Percentiles rank a stretch among this genome's conserved stretches.
These are phyloP conservation scores for Rhizopogon rudus DNA, from an alignment of 768 basidiomycete genomes.

Conservation along the genomic window DNA sequence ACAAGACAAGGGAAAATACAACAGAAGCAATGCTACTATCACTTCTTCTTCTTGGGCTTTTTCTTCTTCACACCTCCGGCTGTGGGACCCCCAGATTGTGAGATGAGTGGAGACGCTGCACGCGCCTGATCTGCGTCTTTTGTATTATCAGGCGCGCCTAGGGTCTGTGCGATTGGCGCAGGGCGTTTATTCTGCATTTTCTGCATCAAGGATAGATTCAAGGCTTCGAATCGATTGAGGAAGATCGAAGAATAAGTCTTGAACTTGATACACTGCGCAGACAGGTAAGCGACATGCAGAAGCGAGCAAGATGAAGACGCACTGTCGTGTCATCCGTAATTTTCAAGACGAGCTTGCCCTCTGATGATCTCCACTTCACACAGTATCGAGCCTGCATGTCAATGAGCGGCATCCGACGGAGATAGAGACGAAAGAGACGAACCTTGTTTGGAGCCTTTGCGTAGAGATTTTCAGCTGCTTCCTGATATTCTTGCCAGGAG, in stretches of 20 bases:
- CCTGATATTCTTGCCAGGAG: slow-evolving; percentile 87
- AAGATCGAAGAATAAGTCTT: slow-evolving; percentile 93
- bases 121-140: slow-evolving; percentile 23
- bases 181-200: slow-evolving; percentile 73
- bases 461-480: slow-evolving; percentile 86
- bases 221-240: slow-evolving; percentile 92
- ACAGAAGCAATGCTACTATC: slow-evolving; percentile 17
- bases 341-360: slow-evolving; percentile 88
- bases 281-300: not conserved
- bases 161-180: slow-evolving; percentile 24
- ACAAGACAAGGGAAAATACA: not conserved
- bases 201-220: slow-evolving; percentile 82
- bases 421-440: slow-evolving; percentile 17
- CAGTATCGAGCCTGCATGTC: slow-evolving; percentile 73
- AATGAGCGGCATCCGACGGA: not conserved
- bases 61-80: slow-evolving; percentile 76
- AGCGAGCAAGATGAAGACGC: slow-evolving; percentile 26
- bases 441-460: slow-evolving; percentile 74
- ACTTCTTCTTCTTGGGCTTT: slow-evolving; percentile 77
- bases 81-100: slow-evolving; percentile 29
- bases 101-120: slow-evolving; percentile 28
- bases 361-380: slow-evolving; percentile 85
- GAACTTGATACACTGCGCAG: slow-evolving; percentile 85
- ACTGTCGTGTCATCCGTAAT: slow-evolving; percentile 90
- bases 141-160: slow-evolving; percentile 5